Conservation (phyloP, 75 land plant genomes). For the Gnetum montanum region DNA sequence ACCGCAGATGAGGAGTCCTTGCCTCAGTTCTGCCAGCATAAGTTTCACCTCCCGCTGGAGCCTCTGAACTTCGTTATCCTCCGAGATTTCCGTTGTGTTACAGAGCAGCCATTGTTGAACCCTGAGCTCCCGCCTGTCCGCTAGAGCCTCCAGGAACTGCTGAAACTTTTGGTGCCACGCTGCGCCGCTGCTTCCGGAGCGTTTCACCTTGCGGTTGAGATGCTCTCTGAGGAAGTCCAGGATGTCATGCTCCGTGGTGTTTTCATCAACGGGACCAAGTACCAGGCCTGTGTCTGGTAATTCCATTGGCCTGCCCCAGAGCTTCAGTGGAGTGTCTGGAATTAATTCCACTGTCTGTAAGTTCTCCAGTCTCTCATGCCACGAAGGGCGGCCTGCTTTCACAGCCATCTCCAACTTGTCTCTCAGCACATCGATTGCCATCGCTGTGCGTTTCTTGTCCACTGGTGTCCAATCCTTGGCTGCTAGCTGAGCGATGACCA, state of each 20-base stretch:
- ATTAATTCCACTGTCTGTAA: conserved; percentile 1
- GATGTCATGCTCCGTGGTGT: background rate
- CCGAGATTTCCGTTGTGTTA: conserved; percentile 13
- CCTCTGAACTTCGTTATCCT: conserved; percentile 22
- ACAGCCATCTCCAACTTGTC: conserved; percentile 16
- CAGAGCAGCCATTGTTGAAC: conserved; percentile 14
- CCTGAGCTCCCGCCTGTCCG: conserved; percentile 13
- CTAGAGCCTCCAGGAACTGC: conserved; percentile 12
- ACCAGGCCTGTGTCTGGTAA: background rate
- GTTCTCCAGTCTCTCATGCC: background rate
- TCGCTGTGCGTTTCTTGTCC: conserved; percentile 8
- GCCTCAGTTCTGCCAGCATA: conserved; percentile 12
- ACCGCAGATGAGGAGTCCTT: conserved; percentile 13
- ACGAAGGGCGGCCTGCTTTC: conserved; percentile 8
- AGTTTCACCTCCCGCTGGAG: conserved; percentile 9
- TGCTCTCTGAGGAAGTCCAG: conserved; percentile 1
- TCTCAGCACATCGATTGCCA: conserved; percentile 9
- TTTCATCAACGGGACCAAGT: background rate
- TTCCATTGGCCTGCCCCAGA: no score
- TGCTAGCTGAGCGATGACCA: conserved; percentile 24
- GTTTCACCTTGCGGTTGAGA: conserved; percentile 13
- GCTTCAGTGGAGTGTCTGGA: background rate
- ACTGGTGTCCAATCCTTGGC: conserved; percentile 22
- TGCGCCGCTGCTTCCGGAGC: conserved; percentile 11
- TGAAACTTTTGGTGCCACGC: conserved; percentile 17